Evolutionary conservation across 345 rosid species (phyloP).

Genomic region (Arabidopsis suecica): DNA sequence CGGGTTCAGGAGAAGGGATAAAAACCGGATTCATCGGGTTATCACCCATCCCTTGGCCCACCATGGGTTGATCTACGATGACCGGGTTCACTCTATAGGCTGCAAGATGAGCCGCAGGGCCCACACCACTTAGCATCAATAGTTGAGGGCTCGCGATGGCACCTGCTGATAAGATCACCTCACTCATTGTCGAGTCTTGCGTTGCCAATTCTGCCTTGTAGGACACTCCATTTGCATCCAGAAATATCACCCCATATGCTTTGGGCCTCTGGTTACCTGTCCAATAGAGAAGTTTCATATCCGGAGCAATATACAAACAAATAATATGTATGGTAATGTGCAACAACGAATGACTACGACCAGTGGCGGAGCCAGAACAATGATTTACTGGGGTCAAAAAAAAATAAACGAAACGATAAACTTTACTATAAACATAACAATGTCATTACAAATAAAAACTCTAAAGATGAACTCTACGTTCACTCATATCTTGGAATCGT

Average conservation of each 20-base stretch:
- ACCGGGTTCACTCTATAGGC: conserved; percentile 51
- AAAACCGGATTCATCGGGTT: conserved; percentile 67
- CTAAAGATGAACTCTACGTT: too few relatives aligned
- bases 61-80: conserved; percentile 57
- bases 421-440: too few relatives aligned
- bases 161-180: conserved; percentile 74
- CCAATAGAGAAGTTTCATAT: too few relatives aligned
- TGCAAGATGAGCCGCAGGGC: conserved; percentile 57
- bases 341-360: not conserved
- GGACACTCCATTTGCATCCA: conserved; percentile 50
- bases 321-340: not conserved
- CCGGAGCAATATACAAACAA: too few relatives aligned
- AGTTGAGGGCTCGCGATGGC: conserved; percentile 85
- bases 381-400: too few relatives aligned
- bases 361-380: too few relatives aligned
- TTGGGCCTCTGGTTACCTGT: conserved; percentile 49
- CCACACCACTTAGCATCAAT: conserved; percentile 82
- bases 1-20: conserved; percentile 63
- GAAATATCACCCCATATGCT: conserved; percentile 69
- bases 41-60: conserved; percentile 84
- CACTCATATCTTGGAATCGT: too few relatives aligned
- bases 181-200: conserved; percentile 43
- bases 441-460: too few relatives aligned
- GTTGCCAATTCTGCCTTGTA: conserved; percentile 53
- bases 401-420: too few relatives aligned